These are phyloP conservation scores for Podospora fimiseda DNA, from an alignment of 495 filamentous ascomycete genomes.

Conservation along the genomic window DNA sequence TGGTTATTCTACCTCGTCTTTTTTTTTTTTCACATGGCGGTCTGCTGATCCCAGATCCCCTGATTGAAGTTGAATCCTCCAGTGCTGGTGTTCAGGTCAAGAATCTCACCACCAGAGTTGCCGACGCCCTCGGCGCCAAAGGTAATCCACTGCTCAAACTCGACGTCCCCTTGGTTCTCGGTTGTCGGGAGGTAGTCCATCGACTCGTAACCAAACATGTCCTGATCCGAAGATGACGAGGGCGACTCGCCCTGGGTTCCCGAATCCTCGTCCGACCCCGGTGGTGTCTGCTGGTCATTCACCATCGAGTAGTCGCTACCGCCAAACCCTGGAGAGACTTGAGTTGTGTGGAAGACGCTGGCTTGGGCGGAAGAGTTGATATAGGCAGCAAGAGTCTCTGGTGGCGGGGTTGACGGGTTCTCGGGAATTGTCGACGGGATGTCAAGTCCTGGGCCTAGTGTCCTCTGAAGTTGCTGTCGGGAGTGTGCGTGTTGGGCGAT, in stretches of 20 bases:
- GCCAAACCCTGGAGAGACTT: neutral
- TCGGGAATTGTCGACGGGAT: conserved; percentile 5
- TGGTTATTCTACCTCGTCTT: no score
- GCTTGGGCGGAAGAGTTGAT: conserved; percentile 21
- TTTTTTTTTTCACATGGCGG: no score
- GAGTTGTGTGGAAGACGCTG: conserved; percentile 10
- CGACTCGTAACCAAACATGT: conserved; percentile 1
- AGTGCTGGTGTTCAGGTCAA: conserved; percentile 13
- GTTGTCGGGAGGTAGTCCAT: neutral
- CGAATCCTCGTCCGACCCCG: conserved; percentile 20
- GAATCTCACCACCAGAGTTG: conserved; percentile 18
- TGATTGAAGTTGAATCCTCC: neutral
- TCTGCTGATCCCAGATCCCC: neutral
- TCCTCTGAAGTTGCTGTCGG: neutral
- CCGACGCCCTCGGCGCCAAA: conserved; percentile 33
- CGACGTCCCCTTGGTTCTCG: conserved; percentile 23
- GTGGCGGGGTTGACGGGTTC: conserved; percentile 37
- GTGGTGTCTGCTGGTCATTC: conserved; percentile 21
- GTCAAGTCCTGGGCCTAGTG: neutral
- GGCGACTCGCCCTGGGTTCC: neutral
- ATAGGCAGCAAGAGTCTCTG: conserved; percentile 30
- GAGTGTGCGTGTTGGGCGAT: neutral
- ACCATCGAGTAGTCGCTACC: neutral
- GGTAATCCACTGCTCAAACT: conserved; percentile 42
- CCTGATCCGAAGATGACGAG: neutral